A percentile compares a stretch with the other conserved stretches of the same genome.
Evolutionary conservation across 768 basidiomycete genomes (phyloP).

Genomic region (Mycena filopes): DNA sequence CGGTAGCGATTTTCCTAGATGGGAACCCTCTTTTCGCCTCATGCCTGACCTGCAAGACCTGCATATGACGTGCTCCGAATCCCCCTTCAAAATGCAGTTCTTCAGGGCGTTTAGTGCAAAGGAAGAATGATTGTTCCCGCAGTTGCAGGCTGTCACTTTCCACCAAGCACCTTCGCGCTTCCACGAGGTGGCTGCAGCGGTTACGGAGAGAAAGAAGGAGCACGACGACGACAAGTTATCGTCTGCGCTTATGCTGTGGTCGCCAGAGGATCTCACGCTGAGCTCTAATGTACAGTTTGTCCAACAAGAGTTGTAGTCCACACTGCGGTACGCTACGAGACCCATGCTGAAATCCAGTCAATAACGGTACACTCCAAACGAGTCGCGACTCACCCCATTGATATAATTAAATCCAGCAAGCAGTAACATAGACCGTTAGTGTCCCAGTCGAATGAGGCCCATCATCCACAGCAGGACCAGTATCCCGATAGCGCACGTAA

Average conservation of each 20-base stretch:
- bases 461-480: slow-evolving; percentile 23
- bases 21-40: slow-evolving; percentile 10
- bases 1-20: neutral
- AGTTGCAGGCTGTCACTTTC: neutral
- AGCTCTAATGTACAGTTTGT: neutral
- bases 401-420: neutral
- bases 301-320: neutral
- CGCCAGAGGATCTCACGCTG: neutral
- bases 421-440: neutral
- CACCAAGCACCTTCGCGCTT: neutral
- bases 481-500: slow-evolving; percentile 13
- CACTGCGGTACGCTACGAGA: no score
- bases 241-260: neutral
- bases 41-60: slow-evolving; percentile 9
- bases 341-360: no score
- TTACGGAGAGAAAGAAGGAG: neutral
- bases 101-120: neutral
- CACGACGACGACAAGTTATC: neutral
- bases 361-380: no score
- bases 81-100: neutral
- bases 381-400: neutral
- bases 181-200: neutral
- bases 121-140: neutral
- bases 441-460: slow-evolving; percentile 18
- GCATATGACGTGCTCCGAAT: neutral